These are phyloP conservation scores for Rhynchospora tenuis DNA, from an alignment of 176 grass and related monocot species.

Conservation along the genomic window DNA sequence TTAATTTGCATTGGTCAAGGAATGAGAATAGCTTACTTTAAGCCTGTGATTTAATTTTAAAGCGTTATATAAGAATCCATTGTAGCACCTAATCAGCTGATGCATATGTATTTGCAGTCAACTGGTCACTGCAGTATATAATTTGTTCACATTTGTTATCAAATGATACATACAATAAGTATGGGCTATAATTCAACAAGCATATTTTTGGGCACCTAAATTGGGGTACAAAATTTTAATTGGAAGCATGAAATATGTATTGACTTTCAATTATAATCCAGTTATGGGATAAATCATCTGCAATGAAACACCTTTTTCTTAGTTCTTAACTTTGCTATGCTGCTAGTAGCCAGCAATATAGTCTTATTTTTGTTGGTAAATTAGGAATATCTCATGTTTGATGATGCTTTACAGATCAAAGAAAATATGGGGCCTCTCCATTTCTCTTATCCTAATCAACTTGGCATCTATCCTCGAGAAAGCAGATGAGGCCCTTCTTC, in stretches of 20 bases:
- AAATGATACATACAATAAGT: background rate
- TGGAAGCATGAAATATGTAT: background rate
- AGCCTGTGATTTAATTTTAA: background rate
- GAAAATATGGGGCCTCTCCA: slow-evolving; percentile 75
- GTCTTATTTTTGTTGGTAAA: background rate
- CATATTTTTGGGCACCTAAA: background rate
- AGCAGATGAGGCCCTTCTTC: slow-evolving; percentile 91
- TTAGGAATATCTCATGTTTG: slow-evolving; percentile 6
- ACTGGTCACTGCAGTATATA: background rate
- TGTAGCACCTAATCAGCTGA: background rate
- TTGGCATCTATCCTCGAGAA: slow-evolving; percentile 84
- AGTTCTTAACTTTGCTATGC: too few relatives aligned
- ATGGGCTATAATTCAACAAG: background rate
- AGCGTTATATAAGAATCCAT: background rate
- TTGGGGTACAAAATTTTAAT: background rate
- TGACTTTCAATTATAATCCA: background rate
- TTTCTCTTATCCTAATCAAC: slow-evolving; percentile 97
- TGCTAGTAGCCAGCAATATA: background rate
- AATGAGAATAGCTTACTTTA: background rate
- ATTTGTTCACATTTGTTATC: background rate
- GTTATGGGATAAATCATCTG: too few relatives aligned
- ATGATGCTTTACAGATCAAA: slow-evolving; percentile 48
- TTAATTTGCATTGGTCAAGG: background rate
- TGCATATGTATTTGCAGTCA: background rate
- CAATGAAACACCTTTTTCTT: too few relatives aligned